Conservation (phyloP, 2,329 filamentous ascomycete species). For the Leptographium radiaticola region DNA sequence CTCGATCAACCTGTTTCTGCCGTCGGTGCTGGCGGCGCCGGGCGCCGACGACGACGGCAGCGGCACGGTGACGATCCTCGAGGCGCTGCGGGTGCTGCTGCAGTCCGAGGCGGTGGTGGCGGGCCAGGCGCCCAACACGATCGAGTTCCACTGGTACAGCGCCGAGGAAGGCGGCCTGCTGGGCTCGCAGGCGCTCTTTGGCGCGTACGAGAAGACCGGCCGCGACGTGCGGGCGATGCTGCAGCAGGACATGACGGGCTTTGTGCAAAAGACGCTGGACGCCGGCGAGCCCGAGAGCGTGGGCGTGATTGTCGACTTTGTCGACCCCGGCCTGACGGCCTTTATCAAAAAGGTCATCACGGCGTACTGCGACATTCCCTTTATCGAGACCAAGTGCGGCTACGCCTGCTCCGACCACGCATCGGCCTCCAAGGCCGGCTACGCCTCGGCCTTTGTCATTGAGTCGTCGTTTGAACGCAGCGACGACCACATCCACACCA, state of each 20-base stretch:
- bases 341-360: conserved; percentile 87
- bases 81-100: conserved; percentile 73
- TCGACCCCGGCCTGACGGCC: conserved; percentile 66
- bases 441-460: conserved; percentile 51
- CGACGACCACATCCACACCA: conserved; percentile 62
- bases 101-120: conserved; percentile 54
- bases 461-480: conserved; percentile 46
- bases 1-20: conserved; percentile 85
- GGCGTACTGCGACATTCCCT: conserved; percentile 69
- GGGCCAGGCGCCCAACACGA: conserved; percentile 66
- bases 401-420: conserved; percentile 56
- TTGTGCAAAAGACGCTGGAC: conserved; percentile 67
- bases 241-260: conserved; percentile 97
- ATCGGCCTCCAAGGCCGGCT: conserved; percentile 52
- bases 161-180: conserved; percentile 81
- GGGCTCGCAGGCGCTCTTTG: conserved; percentile 83
- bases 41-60: conserved; percentile 94
- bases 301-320: conserved; percentile 85
- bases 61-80: conserved; percentile 86
- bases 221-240: conserved; percentile 89
- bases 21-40: conserved; percentile 69
- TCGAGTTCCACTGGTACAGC: conserved; percentile 96
- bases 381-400: conserved; percentile 35
- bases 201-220: conserved; percentile 57
- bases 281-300: conserved; percentile 74